These are phyloP conservation scores for Trichosporon ovoides DNA, from an alignment of 1,284 basidiomycete species.

Conservation along the genomic window DNA sequence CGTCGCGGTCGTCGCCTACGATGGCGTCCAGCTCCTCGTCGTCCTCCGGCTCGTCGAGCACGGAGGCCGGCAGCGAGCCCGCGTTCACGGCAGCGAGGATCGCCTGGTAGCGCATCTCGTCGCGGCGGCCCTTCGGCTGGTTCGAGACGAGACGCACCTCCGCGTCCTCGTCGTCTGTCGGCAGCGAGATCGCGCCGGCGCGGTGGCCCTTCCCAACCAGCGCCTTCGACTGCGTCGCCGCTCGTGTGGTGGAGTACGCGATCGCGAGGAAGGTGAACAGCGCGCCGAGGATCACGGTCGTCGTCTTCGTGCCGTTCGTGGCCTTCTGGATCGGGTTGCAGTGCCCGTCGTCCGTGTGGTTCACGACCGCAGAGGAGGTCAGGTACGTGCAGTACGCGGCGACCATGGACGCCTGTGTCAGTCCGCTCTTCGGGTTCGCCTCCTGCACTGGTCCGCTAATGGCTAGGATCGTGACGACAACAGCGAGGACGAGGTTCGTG, in stretches of 20 bases:
- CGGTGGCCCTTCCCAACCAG: conserved; percentile 65
- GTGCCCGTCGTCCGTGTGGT: conserved; percentile 68
- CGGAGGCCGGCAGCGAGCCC: conserved; percentile 91
- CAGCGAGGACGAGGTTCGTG: conserved; percentile 76
- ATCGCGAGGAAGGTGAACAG: conserved; percentile 97
- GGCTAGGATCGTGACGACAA: conserved; percentile 76
- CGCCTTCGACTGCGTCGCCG: conserved; percentile 89
- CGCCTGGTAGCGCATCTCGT: conserved; percentile 89
- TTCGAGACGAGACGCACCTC: conserved; percentile 67
- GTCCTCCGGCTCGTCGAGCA: conserved; percentile 70
- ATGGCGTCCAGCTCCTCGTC: conserved; percentile 66
- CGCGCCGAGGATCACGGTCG: conserved; percentile 84
- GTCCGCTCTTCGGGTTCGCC: conserved; percentile 85
- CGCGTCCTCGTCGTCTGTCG: conserved; percentile 48
- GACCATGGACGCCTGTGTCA: conserved; percentile 95
- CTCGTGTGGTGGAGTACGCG: conserved; percentile 92
- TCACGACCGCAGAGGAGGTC: conserved; percentile 87
- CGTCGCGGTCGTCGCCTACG: conserved; percentile 72
- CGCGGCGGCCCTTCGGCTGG: conserved; percentile 73
- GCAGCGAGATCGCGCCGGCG: conserved; percentile 57
- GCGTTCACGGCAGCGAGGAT: conserved; percentile 92
- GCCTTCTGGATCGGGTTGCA: conserved; percentile 77
- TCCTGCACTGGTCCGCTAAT: conserved; percentile 86
- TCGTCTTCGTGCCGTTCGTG: conserved; percentile 66
- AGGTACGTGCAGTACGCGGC: conserved; percentile 96